Base-by-base conservation (phyloP, 768 basidiomycete species). In the Kwoniella mangroviensis region DNA sequence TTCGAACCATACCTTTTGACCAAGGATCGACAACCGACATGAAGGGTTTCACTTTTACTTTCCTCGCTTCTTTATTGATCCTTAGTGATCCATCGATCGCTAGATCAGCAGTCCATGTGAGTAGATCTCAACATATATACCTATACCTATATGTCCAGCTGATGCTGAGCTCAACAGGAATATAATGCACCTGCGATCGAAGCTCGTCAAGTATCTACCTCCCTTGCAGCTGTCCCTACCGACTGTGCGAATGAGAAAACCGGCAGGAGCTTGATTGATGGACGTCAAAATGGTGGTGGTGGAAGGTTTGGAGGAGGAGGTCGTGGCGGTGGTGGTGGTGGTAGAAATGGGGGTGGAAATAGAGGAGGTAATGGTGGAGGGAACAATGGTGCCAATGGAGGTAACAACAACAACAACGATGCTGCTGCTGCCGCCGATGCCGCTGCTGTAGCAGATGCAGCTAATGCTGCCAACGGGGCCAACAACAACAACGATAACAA, bases 281-380 rank as follows among this genome's bases (percentile, higher is more conserved):
- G 66, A 10, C 28, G 66, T 17, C 66, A 67, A 19, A 57, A 65
- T 34, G 19, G 19, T 22, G 53, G 63, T 34, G 60, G 51, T 42
- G 55, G 61, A n/a, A 26, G 43, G 17, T 28, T 17, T 45, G 54
- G 59, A 22, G 60, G 70, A 19, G 40, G 66, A 17, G 34, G 70
- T 24, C 52, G 28, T 26, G 26, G 21, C 26, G 51, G 43, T 28
- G 45, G 63, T 60, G 56, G 60, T 63, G 43, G 68, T 69, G 11
- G 65, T 63, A 69, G 70, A 63, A 34, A 65, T 64, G n/a, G 71
- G 68, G 41, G 55, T 60, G 45, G 62, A 57, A 15, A 62, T 74
- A 41, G 70, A 68, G 22, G 68, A 65, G 54, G 24, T 52, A 64
- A 55, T 56, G 51, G 57, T 65, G 34, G 28, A 34, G 62, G 53